Evolutionary conservation across 2,329 filamentous ascomycete species (phyloP).

Genomic region (Neoscytalidium dimidiatum): DNA sequence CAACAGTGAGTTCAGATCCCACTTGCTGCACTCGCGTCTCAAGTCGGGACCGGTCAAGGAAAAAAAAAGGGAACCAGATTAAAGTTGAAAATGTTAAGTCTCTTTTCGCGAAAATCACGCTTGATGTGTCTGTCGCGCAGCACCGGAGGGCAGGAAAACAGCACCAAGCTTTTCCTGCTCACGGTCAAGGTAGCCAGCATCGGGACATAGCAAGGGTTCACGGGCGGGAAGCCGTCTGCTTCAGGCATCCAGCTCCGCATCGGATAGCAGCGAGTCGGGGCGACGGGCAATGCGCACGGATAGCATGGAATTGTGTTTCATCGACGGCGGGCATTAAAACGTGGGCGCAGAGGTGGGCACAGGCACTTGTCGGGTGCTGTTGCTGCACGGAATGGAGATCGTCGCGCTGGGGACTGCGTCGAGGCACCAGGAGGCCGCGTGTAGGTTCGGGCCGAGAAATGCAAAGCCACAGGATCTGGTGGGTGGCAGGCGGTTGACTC

Average conservation of each 20-base stretch:
- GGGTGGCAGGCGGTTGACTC: not conserved
- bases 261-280: conserved; percentile 3
- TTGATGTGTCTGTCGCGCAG: not conserved
- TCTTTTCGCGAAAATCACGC: not conserved
- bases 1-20: not conserved
- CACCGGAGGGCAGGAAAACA: not conserved
- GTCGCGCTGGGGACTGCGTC: not conserved
- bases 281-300: not conserved
- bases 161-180: conserved; percentile 10
- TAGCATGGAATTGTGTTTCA: not conserved
- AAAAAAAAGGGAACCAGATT: not conserved
- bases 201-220: not conserved
- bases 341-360: not conserved
- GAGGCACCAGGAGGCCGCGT: not conserved
- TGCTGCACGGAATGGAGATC: not conserved
- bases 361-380: not conserved
- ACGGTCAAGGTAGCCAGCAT: not conserved
- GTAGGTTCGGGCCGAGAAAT: not conserved
- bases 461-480: not conserved
- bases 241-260: conserved; percentile 11
- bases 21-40: not conserved
- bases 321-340: conserved; percentile 11
- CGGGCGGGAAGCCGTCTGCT: not conserved
- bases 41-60: not conserved
- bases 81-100: not conserved